Evolutionary conservation across 1,284 basidiomycete genomes (phyloP), one percentile per base, ranked within the genome.

Genomic region (Ceratobasidium sp.): DNA sequence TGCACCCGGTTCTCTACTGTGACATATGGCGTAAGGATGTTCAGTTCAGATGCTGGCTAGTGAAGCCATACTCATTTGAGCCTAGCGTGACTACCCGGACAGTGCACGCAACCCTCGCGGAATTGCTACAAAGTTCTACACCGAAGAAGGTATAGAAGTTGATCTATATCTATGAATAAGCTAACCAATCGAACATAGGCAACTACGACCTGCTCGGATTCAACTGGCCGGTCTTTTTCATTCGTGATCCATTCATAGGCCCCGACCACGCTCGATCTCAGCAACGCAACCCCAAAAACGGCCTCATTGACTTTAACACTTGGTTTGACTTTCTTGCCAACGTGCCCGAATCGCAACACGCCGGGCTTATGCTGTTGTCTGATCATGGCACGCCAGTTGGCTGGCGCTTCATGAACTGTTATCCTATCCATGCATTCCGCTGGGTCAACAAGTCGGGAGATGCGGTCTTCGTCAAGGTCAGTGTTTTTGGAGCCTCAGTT

Each of bases 371-470:
- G 81, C 89, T 96, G 78, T 94, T 95, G 88, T 92, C 91, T 33
- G 96, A 98, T 86, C 94, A 96, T 83, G 97, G 96, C 77, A 96
- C 94, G 74, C 96, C 96, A n/a, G 90, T 94, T 81, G 94, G 94
- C 42, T 95, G 88, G 87, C 91, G 94, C 85, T 87, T 92, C 82
- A 89, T 92, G 91, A 93, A 97, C 86, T 96, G 95, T 26, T 98
- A 96, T 88, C 94, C 92, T 61, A 95, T 96, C 7, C 96, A 98
- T 88, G 94, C 96, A n/a, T 92, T 90, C 89, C 97, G 87, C n/a
- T 94, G 84, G 78, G 89, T 94, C 83, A 96, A 96, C 85, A 89
- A 89, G 26, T 89, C 94, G 70, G 95, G 94, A 77, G 88, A 91
- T 42, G 96, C 93, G 87, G 89, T 91, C 69, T 98, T 96, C 85